Percentiles rank a stretch among this genome's conserved stretches.
These are phyloP conservation scores for Colletotrichum filicis DNA, from an alignment of 2,329 filamentous ascomycete genomes.

Conservation along the genomic window DNA sequence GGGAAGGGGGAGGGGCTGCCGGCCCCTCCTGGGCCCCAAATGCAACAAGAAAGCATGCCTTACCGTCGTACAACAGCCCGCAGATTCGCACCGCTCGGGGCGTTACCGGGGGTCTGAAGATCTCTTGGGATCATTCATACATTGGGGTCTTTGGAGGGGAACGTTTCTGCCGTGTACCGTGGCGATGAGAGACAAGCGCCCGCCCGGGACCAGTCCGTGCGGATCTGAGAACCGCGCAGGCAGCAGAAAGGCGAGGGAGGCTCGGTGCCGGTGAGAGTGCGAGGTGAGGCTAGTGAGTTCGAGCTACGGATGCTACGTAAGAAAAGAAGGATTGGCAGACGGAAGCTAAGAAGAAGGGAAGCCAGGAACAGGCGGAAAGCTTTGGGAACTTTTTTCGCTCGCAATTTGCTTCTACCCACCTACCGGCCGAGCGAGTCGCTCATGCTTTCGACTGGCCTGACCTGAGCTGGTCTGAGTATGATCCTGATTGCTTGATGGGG, in stretches of 20 bases:
- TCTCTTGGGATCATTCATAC: constrained; percentile 16
- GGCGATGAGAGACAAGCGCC: constrained; percentile 25
- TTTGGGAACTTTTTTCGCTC: background rate
- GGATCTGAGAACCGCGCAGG: constrained; percentile 25
- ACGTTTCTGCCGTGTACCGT: constrained; percentile 24
- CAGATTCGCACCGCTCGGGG: constrained; percentile 25
- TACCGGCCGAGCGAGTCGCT: background rate
- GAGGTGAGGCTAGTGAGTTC: background rate
- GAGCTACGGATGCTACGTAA: background rate
- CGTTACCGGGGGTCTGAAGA: constrained; percentile 18
- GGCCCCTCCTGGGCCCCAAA: background rate
- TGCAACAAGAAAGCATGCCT: constrained; percentile 10
- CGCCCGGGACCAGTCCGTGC: constrained; percentile 33
- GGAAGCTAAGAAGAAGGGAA: background rate
- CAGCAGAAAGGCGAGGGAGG: background rate
- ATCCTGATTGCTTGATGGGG: background rate
- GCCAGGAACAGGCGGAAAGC: background rate
- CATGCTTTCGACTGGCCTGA: background rate
- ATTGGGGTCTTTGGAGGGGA: background rate
- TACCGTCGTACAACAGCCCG: constrained; percentile 15
- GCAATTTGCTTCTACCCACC: background rate
- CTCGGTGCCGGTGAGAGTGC: background rate
- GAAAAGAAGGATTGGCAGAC: background rate
- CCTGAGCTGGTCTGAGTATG: background rate
- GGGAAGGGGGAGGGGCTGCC: no score